Evolutionary conservation across 768 basidiomycete genomes (phyloP).

Genomic region (Termitomyces sp.): DNA sequence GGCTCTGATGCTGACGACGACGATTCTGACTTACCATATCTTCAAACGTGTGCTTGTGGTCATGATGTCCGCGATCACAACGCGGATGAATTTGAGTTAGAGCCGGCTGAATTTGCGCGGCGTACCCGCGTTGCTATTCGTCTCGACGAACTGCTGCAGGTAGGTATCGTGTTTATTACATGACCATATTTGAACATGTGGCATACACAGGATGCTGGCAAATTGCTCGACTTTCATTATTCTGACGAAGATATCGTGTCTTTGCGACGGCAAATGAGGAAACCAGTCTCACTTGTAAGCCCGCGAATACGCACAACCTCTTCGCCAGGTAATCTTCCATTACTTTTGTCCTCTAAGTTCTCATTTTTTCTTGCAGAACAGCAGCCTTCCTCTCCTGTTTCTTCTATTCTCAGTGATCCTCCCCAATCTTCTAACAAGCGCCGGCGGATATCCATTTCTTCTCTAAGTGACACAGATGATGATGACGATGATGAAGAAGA

Average conservation of each 20-base stretch:
- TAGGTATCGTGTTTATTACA: conserved; percentile 28
- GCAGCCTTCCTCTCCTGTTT: conserved; percentile 38
- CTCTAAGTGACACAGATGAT: conserved; percentile 48
- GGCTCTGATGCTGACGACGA: conserved; percentile 76
- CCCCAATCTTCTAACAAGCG: conserved; percentile 47
- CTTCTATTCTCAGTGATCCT: conserved; percentile 48
- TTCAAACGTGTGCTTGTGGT: conserved; percentile 65
- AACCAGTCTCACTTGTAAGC: conserved; percentile 47
- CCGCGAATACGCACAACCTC: conserved; percentile 41
- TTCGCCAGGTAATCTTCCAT: conserved; percentile 45
- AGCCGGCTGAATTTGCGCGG: conserved; percentile 64
- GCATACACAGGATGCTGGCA: conserved; percentile 58
- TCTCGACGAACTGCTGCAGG: conserved; percentile 81
- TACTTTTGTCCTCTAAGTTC: conserved; percentile 2
- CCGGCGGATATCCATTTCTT: conserved; percentile 49
- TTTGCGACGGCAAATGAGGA: conserved; percentile 66
- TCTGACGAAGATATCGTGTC: conserved; percentile 66
- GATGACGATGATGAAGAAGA: conserved; percentile 56
- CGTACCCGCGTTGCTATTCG: conserved; percentile 72
- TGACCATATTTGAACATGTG: neutral
- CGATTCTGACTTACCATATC: conserved; percentile 46
- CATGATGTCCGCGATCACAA: conserved; percentile 65
- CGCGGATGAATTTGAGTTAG: conserved; percentile 55
- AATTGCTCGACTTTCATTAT: conserved; percentile 79
- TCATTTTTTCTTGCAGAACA: conserved; percentile 23